Evolutionary conservation across 768 basidiomycete species (phyloP).

Genomic region (Tylopilus sp.): DNA sequence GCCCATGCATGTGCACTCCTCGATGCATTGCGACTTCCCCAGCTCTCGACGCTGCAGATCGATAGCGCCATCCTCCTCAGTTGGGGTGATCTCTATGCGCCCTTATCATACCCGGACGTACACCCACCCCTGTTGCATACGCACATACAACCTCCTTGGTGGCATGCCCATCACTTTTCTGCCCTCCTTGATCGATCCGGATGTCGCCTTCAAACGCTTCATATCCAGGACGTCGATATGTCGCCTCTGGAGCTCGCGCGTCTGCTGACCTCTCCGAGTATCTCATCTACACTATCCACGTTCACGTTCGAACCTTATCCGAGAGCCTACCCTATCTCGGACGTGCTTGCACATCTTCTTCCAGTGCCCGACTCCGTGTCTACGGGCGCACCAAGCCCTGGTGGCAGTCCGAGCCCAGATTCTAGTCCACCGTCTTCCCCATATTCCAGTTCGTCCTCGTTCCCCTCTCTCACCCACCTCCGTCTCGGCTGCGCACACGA

Average conservation of each 20-base stretch:
- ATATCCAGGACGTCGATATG: conserved; percentile 21
- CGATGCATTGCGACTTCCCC: conserved; percentile 21
- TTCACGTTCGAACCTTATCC: conserved; percentile 26
- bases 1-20: conserved; percentile 16
- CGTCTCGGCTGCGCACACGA: conserved; percentile 25
- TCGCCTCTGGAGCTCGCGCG: conserved; percentile 19
- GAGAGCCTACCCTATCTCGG: conserved; percentile 13
- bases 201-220: conserved; percentile 18
- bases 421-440: neutral
- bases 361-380: neutral
- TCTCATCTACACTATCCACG: conserved; percentile 13
- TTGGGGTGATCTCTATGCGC: conserved; percentile 10
- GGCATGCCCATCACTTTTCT: conserved; percentile 22
- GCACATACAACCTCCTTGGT: conserved; percentile 10
- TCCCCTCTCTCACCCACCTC: conserved; percentile 18
- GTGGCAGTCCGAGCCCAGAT: neutral
- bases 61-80: conserved; percentile 18
- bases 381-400: neutral
- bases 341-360: conserved; percentile 16
- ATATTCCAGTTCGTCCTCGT: neutral
- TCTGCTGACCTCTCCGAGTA: conserved; percentile 17
- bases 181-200: conserved; percentile 21
- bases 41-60: conserved; percentile 19
- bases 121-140: neutral
- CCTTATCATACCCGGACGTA: conserved; percentile 11